A percentile compares a stretch with the other conserved stretches of the same genome.
phyloP scores from a whole-genome alignment of 2,329 filamentous ascomycete genomes.

The Ophiostoma tasmaniense region DNA sequence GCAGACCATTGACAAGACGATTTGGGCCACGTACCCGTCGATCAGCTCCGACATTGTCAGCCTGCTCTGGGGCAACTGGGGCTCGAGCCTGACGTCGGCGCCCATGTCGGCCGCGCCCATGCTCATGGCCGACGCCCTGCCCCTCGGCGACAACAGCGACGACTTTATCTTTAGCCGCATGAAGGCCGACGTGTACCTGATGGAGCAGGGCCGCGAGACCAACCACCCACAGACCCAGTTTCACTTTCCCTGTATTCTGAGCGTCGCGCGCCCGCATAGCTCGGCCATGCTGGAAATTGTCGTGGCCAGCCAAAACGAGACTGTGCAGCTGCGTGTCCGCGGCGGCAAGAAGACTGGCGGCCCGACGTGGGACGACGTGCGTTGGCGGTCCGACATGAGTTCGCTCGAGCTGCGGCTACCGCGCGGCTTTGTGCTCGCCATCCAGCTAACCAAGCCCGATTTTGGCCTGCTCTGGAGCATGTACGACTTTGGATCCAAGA shows the following conservation, averaged over 20 bases:
- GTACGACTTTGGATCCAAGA: conserved; percentile 73
- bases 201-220: conserved; percentile 61
- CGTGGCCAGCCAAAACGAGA: conserved; percentile 70
- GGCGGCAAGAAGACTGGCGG: conserved; percentile 55
- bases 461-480: conserved; percentile 73
- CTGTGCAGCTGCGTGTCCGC: conserved; percentile 67
- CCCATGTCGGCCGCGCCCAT: conserved; percentile 40
- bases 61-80: conserved; percentile 56
- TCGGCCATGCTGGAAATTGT: conserved; percentile 64
- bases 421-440: conserved; percentile 62
- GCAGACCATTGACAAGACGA: conserved; percentile 68
- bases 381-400: conserved; percentile 62
- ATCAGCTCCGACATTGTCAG: conserved; percentile 64
- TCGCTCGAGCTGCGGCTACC: conserved; percentile 63
- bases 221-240: conserved; percentile 32
- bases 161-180: conserved; percentile 75
- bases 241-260: conserved; percentile 65
- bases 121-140: conserved; percentile 59
- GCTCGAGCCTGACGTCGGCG: conserved; percentile 40
- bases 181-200: conserved; percentile 63
- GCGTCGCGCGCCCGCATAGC: conserved; percentile 60
- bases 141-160: conserved; percentile 63
- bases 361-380: conserved; percentile 71
- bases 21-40: conserved; percentile 72
- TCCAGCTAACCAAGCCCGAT: conserved; percentile 67